Conservation (phyloP, 2,329 filamentous ascomycete genomes). For the Penicillium sp. region DNA sequence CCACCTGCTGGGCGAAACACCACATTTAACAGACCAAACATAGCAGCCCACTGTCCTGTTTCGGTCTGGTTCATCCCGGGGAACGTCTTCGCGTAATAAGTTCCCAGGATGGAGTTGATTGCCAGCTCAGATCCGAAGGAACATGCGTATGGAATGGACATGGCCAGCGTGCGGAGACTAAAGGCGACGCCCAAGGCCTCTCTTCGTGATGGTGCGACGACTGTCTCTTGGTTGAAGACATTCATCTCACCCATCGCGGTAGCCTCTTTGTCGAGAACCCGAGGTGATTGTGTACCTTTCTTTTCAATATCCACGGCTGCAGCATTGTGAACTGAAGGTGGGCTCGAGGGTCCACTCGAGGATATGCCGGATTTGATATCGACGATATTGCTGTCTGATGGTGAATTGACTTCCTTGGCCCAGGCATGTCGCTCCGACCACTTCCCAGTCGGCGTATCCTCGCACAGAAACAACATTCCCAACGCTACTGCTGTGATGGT, state of each 20-base stretch:
- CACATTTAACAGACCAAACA: conserved; percentile 51
- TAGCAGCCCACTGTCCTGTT: conserved; percentile 51
- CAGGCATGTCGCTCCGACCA: conserved; percentile 67
- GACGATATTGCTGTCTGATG: conserved; percentile 26
- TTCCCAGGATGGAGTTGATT: conserved; percentile 56
- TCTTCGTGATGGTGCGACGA: conserved; percentile 56
- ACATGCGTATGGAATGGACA: conserved; percentile 53
- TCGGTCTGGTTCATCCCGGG: conserved; percentile 49
- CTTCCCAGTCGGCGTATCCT: conserved; percentile 74
- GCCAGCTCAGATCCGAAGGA: conserved; percentile 57
- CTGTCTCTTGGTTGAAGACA: conserved; percentile 53
- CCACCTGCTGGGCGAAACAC: conserved; percentile 46
- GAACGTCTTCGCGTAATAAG: conserved; percentile 55
- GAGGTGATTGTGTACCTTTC: conserved; percentile 25
- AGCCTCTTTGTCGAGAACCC: conserved; percentile 33
- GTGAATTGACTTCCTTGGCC: conserved; percentile 40
- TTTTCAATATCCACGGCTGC: conserved; percentile 30
- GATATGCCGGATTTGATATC: conserved; percentile 25
- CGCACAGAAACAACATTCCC: conserved; percentile 65
- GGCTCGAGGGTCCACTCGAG: conserved; percentile 19
- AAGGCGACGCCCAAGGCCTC: conserved; percentile 58
- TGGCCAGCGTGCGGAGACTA: conserved; percentile 53
- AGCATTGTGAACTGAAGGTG: conserved; percentile 23
- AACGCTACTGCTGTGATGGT: conserved; percentile 62
- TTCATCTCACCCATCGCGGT: conserved; percentile 47